phyloP scores from a whole-genome alignment of 2,329 filamentous ascomycete species.

The Aspergillus candidus region DNA sequence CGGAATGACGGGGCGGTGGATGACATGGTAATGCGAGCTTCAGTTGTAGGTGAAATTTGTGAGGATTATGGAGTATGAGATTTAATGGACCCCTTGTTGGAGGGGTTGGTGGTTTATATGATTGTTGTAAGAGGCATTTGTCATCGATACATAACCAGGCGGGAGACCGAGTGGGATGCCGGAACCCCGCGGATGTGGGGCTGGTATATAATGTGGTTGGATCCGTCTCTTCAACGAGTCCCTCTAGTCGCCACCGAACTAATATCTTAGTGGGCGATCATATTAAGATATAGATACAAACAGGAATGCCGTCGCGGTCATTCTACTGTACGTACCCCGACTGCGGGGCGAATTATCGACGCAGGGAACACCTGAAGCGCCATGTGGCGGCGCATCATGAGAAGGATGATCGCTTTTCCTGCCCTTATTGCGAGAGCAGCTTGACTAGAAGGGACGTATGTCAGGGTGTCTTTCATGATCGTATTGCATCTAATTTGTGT shows the following conservation, averaged over 20 bases:
- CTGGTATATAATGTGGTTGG: no score
- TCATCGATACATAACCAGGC: not conserved
- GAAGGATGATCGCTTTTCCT: slow-evolving; percentile 3
- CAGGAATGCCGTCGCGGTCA: no score
- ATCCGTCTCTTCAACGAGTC: no score
- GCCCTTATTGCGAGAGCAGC: slow-evolving; percentile 13
- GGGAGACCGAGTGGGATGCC: not conserved
- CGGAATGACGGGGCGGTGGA: slow-evolving; percentile 38
- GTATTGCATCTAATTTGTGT: not conserved
- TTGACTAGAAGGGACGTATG: slow-evolving; percentile 9
- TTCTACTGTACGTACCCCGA: slow-evolving; percentile 14
- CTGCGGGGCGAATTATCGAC: slow-evolving; percentile 17
- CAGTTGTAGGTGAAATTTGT: not conserved
- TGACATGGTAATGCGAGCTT: slow-evolving; percentile 7
- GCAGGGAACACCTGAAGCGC: slow-evolving; percentile 21
- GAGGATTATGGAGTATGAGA: not conserved
- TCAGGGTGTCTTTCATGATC: not conserved
- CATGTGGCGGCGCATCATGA: slow-evolving; percentile 11
- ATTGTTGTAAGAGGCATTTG: not conserved
- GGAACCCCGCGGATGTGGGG: not conserved
- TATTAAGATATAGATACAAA: no score
- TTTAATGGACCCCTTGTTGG: not conserved
- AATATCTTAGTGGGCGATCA: no score
- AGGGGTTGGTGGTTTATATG: no score
- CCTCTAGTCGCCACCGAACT: no score